phyloP scores from a whole-genome alignment of 352 stramenopile genomes.

The Pythium insidiosum region DNA sequence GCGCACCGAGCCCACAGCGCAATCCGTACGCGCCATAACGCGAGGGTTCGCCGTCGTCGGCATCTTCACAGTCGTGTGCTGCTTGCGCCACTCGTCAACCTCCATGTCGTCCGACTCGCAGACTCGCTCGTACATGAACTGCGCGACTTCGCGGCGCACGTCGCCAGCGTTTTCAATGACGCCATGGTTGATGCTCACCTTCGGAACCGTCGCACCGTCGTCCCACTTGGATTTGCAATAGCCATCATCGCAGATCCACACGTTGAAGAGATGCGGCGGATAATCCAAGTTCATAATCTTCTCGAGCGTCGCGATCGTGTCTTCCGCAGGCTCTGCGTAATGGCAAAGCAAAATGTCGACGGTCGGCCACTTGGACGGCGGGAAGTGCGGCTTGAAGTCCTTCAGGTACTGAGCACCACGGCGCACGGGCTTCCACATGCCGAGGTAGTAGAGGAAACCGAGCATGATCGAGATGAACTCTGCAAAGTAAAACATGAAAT shows the following conservation, averaged over 20 bases:
- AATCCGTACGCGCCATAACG: conserved; percentile 38
- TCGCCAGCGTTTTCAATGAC: conserved; percentile 70
- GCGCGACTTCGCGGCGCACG: conserved; percentile 56
- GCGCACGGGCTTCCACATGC: conserved; percentile 75
- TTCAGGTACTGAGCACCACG: conserved; percentile 54
- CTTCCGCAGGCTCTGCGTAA: conserved; percentile 67
- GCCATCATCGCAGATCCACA: conserved; percentile 73
- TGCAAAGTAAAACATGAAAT: conserved; percentile 64
- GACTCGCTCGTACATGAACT: conserved; percentile 73
- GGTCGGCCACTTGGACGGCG: conserved; percentile 62
- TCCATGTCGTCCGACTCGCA: conserved; percentile 61
- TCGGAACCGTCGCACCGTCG: conserved; percentile 28
- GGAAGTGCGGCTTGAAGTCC: conserved; percentile 67
- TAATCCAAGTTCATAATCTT: conserved; percentile 76
- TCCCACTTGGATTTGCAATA: conserved; percentile 70
- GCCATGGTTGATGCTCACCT: conserved; percentile 53
- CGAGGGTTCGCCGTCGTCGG: conserved; percentile 37
- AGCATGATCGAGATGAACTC: conserved; percentile 71
- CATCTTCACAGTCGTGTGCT: conserved; percentile 65
- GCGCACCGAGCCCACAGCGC: conserved; percentile 52
- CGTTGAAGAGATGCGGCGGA: conserved; percentile 54
- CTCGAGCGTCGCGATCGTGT: conserved; percentile 66
- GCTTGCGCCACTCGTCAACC: conserved; percentile 64
- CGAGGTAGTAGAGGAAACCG: conserved; percentile 63
- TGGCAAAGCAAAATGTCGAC: conserved; percentile 75